These are phyloP conservation scores for Geoglossum glabrum DNA, from an alignment of 495 filamentous ascomycete genomes.

Conservation along the genomic window DNA sequence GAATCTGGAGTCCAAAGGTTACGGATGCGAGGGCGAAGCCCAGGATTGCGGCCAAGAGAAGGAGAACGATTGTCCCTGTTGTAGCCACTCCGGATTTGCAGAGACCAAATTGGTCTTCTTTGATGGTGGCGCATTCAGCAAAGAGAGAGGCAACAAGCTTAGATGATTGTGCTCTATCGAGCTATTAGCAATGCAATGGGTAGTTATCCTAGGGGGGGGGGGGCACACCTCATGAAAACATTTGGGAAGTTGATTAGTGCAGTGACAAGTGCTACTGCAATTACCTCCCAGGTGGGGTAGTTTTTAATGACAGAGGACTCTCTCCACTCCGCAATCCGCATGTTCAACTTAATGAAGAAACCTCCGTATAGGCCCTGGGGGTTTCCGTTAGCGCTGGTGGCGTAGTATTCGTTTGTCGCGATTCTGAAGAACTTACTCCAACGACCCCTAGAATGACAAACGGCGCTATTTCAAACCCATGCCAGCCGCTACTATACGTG, in stretches of 20 bases:
- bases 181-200: not conserved
- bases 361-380: conserved; percentile 64
- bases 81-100: conserved; percentile 59
- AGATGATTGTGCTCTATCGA: conserved; percentile 45
- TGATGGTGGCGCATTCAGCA: conserved; percentile 60
- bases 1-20: conserved; percentile 93
- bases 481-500: conserved; percentile 81
- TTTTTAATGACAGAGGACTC: conserved; percentile 37
- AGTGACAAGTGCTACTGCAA: conserved; percentile 51
- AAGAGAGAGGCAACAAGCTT: conserved; percentile 87
- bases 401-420: not conserved
- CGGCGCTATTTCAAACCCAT: conserved; percentile 82
- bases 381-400: not conserved
- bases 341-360: conserved; percentile 86
- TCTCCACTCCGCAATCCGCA: conserved; percentile 68
- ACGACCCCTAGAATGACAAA: conserved; percentile 74
- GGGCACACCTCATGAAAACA: conserved; percentile 52
- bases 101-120: conserved; percentile 69
- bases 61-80: conserved; percentile 52
- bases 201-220: not conserved
- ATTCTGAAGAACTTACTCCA: conserved; percentile 25
- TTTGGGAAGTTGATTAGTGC: conserved; percentile 88
- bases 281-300: conserved; percentile 57
- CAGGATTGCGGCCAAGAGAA: conserved; percentile 58
- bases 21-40: conserved; percentile 72